phyloP scores from a whole-genome alignment of 2,329 filamentous ascomycete genomes.

The Lasiodiplodia citricola region DNA sequence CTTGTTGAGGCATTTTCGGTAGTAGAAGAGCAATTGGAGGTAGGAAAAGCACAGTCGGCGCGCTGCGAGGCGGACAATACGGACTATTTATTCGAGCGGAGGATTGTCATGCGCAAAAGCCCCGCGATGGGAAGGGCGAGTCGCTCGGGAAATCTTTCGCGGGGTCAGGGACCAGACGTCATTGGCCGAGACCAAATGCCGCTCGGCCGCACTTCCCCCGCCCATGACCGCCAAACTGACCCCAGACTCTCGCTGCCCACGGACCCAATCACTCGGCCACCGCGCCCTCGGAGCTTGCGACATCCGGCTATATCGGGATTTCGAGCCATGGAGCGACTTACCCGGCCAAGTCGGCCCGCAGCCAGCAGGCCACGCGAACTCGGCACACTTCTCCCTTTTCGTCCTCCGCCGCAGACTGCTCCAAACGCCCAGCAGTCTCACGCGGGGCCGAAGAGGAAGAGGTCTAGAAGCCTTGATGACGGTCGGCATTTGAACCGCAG shows the following conservation, averaged over 20 bases:
- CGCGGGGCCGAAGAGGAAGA: neutral
- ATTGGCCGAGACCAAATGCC: slow-evolving; percentile 12
- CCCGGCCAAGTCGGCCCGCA: neutral
- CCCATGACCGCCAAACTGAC: neutral
- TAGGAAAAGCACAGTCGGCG: neutral
- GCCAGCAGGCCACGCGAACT: neutral
- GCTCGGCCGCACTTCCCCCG: slow-evolving; percentile 11
- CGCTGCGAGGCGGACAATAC: neutral
- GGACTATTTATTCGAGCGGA: slow-evolving; percentile 1
- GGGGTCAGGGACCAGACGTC: slow-evolving; percentile 14
- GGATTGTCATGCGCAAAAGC: slow-evolving; percentile 1
- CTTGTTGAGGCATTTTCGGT: slow-evolving; percentile 34
- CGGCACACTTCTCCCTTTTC: slow-evolving; percentile 4
- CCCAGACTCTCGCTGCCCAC: neutral
- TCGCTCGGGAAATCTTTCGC: slow-evolving; percentile 18
- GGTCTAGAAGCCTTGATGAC: neutral
- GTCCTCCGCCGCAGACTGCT: neutral
- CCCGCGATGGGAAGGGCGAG: neutral
- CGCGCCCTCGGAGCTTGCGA: neutral
- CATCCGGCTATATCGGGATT: neutral
- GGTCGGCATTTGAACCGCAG: neutral
- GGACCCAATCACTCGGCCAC: neutral
- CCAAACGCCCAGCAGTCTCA: neutral
- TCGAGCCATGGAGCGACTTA: neutral
- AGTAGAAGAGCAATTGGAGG: neutral